A percentile compares a stretch with the other conserved stretches of the same genome.
Conservation (phyloP, 208 protist genomes). For the Angomonas ambiguus region DNA sequence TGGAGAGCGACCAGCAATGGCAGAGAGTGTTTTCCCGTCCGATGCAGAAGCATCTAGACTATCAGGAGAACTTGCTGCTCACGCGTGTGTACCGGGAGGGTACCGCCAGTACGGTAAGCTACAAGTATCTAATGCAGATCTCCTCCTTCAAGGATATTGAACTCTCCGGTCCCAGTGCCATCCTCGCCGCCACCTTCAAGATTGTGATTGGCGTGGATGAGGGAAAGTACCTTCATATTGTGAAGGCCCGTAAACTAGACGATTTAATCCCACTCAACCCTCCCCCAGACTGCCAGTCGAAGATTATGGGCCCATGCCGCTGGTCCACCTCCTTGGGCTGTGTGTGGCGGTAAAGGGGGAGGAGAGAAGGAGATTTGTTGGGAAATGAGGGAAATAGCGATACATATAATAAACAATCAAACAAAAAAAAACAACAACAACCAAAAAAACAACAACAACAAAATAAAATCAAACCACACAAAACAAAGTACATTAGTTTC, state of each 20-base stretch:
- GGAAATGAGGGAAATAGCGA: constrained; percentile 7
- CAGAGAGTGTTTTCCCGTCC: constrained; percentile 32
- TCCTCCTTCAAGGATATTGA: constrained; percentile 49
- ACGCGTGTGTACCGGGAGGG: constrained; percentile 53
- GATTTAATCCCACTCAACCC: constrained; percentile 47
- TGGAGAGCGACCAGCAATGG: constrained; percentile 68
- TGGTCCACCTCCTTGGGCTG: constrained; percentile 61
- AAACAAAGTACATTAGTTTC: neutral
- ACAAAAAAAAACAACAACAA: constrained; percentile 9
- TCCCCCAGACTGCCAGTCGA: constrained; percentile 34
- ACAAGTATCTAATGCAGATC: constrained; percentile 75
- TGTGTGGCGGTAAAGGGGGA: constrained; percentile 48
- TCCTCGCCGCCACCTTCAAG: constrained; percentile 64
- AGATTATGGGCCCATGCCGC: constrained; percentile 59
- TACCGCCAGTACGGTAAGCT: constrained; percentile 60
- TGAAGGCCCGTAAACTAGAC: constrained; percentile 67
- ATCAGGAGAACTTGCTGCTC: constrained; percentile 58
- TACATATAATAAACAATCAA: too few relatives aligned
- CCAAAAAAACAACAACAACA: neutral
- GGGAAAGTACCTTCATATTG: constrained; percentile 67
- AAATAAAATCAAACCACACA: neutral
- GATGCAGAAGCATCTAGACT: constrained; percentile 23
- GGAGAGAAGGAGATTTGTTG: neutral
- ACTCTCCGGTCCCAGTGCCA: constrained; percentile 43
- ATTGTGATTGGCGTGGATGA: constrained; percentile 49